Base-by-base conservation (phyloP, 495 filamentous ascomycete genomes). In the Platismatia glauca region DNA sequence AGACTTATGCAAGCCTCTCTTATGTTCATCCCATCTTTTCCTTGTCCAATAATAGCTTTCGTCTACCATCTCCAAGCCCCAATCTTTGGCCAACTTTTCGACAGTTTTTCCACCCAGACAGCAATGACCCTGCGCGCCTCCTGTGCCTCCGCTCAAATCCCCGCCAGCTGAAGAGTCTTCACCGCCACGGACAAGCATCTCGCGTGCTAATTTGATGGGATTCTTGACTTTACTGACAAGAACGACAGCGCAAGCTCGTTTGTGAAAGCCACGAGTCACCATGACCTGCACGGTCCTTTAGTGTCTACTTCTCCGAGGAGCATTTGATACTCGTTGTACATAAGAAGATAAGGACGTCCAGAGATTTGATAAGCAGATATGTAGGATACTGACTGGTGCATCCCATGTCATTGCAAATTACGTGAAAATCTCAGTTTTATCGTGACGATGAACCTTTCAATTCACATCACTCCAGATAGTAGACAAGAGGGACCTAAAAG, bases 1-100 rank as follows among this genome's bases (percentile, higher is more conserved):
- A 71, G 22, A 24, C 58, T 73, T 71, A 66, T 85, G 79, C 53
- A 95, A 67, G 0, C 84, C 90, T 29, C 81, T 78, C 13, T 80
- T 67, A 75, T 96, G 91, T 71, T 95, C 89, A 58, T 91, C 84
- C 91, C 91, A 96, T 58, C 90, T 76, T 61, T 77, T 81, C 78
- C 84, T 77, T 43, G 89, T 91, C 75, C 83, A 95, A 70, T 89
- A 95, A 73, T 92, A 96, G 15, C 76, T 74, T 37, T 86, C 79
- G 0, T 84, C 77, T 20, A 86, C 87, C 57, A 88, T 80, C 62
- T 89, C 86, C n/a, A 93, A 66, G 1, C 87, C 88, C 82, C 92
- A 96, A 62, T 78, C 71, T 39, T 74, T 66, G 1, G 90, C 90
- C 39, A 95, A 72, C 29, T 70, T 69, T 75, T 95, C 90, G 18